A percentile compares a stretch with the other conserved stretches of the same genome.
phyloP scores from a whole-genome alignment of 208 protist species.

The Wallacemonas sp. region DNA sequence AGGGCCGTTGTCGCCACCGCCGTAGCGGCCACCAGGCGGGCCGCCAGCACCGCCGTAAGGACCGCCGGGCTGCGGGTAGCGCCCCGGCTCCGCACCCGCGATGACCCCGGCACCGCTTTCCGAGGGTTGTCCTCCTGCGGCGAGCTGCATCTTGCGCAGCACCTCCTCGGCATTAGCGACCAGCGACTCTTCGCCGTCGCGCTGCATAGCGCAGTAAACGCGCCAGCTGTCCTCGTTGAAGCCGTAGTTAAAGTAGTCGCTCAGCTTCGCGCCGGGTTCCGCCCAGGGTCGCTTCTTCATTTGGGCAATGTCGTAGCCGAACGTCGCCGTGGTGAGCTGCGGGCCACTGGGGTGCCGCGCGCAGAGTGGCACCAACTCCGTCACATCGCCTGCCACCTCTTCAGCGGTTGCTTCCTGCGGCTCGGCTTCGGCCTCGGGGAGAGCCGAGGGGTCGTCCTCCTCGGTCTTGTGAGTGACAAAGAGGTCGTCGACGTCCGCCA shows the following conservation, averaged over 20 bases:
- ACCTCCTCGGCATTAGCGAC: slow-evolving; percentile 52
- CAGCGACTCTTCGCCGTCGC: slow-evolving; percentile 58
- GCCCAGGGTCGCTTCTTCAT: slow-evolving; percentile 81
- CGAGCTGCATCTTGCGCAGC: slow-evolving; percentile 43
- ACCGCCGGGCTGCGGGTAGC: not conserved
- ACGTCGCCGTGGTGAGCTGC: slow-evolving; percentile 60
- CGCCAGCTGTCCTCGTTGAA: slow-evolving; percentile 89
- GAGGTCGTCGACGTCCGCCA: slow-evolving; percentile 24
- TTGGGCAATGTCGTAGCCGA: slow-evolving; percentile 81
- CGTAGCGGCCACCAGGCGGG: not conserved
- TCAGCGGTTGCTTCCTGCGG: slow-evolving; percentile 11
- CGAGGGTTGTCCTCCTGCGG: slow-evolving; percentile 14
- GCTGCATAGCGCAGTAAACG: slow-evolving; percentile 81
- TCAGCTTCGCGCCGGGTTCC: slow-evolving; percentile 69
- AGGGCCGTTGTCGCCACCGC: slow-evolving; percentile 2
- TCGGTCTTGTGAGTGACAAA: slow-evolving; percentile 20
- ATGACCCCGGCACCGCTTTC: slow-evolving; percentile 8
- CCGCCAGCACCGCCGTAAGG: not conserved
- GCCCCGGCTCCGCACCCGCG: not conserved
- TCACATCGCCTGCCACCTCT: slow-evolving; percentile 31
- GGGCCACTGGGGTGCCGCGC: slow-evolving; percentile 53
- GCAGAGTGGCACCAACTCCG: slow-evolving; percentile 72
- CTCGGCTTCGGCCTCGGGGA: slow-evolving; percentile 9
- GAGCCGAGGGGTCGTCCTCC: slow-evolving; percentile 8
- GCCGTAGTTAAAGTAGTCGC: slow-evolving; percentile 92